Evolutionary conservation across 805 yeast genomes (phyloP).

Genomic region (Metschnikowia shivogae): DNA sequence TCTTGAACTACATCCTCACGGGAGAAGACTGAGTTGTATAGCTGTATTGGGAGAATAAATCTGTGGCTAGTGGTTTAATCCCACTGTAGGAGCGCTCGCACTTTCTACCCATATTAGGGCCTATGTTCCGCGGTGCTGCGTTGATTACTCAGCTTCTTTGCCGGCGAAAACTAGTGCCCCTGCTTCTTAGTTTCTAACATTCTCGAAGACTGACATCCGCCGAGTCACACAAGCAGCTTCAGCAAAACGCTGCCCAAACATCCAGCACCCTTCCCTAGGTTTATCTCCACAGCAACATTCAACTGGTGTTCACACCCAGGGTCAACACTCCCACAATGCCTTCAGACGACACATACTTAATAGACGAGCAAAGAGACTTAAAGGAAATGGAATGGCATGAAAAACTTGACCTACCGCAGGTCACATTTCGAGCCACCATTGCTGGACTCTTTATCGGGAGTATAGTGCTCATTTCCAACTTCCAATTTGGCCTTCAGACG

Average conservation of each 20-base stretch:
- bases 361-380: neutral
- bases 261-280: too few relatives aligned
- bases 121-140: slow-evolving; percentile 1
- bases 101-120: neutral
- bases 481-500: slow-evolving; percentile 94
- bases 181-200: too few relatives aligned
- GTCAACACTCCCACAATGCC: neutral
- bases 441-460: slow-evolving; percentile 87
- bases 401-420: slow-evolving; percentile 56
- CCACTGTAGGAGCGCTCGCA: neutral
- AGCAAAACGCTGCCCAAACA: too few relatives aligned
- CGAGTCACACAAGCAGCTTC: too few relatives aligned
- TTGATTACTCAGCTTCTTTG: slow-evolving; percentile 4
- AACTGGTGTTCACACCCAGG: too few relatives aligned
- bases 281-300: too few relatives aligned
- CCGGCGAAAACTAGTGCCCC: neutral
- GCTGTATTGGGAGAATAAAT: neutral
- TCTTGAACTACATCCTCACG: slow-evolving; percentile 73
- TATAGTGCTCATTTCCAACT: slow-evolving; percentile 79
- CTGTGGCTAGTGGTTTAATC: neutral
- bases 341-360: neutral
- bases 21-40: slow-evolving; percentile 41
- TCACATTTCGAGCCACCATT: slow-evolving; percentile 67
- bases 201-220: too few relatives aligned
- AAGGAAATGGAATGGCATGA: slow-evolving; percentile 20